Base-by-base conservation (phyloP, 306 rosid genomes). In the Cicer cuneatum region DNA sequence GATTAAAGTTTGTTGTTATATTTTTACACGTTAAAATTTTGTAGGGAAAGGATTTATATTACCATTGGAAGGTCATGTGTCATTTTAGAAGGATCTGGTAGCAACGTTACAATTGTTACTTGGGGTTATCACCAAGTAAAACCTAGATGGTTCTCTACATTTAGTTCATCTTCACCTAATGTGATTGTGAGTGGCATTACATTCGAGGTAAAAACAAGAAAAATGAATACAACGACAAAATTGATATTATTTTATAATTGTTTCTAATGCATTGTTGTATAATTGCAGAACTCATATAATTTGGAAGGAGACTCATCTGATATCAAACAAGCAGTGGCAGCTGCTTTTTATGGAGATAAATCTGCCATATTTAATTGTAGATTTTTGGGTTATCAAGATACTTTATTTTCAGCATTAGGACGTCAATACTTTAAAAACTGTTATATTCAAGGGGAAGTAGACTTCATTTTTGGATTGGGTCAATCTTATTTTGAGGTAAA, bases 401-500 rank as follows among this genome's bases (percentile, higher is more conserved):
- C 70, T 64, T 43, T 64, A 5, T 41, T 41, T 18, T 38, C 15
- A 2, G 38, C 52, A 41, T 0, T 0, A 0, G 69, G 69, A 1
- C 52, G 16, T 2, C 70, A 64, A 10, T 64, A 64, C 5, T 41
- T 64, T 41, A 41, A 41, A 41, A 6, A 64, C 5, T 41, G 37
- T 19, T 64, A 64, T 42, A 64, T 64, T 40, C 69, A 64, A 64
- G 70, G 70, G 5, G 70, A 64, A 41, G 10, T 2, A 1, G 39
- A 64, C 52, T 64, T 64, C 10, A 64, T 64, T 41, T 41, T 41
- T 18, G 70, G 70, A 10, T 2, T 1, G 0, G 70, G 52, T 2
- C 70, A 64, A 10, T 64, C 70, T 41, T 64, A 64, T 64, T 64
- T 41, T 10, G 29, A 64, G 70, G 70, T 64, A 60, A 37, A 11